Base-by-base conservation (phyloP, 164 flowering plant species). In the Echeveria elegans region DNA sequence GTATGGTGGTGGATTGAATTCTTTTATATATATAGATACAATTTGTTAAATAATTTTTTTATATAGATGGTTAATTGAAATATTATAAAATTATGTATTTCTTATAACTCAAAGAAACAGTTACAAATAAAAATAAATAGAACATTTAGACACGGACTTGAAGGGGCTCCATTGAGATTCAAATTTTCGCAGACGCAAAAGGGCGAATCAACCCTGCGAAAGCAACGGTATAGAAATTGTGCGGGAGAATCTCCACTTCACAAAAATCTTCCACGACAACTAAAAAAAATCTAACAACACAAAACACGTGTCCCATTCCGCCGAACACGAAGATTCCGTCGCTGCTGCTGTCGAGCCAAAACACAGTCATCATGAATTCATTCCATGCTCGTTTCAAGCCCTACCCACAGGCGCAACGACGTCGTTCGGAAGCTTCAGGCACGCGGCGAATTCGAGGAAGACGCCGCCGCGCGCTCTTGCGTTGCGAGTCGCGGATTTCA, bases 231-330 rank as follows among this genome's bases (percentile, higher is more conserved):
- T n/a, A n/a, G n/a, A n/a, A n/a, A n/a, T n/a, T n/a, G n/a, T n/a
- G n/a, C n/a, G 61, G 32, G 61, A 56, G 61, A 56, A 56, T 56
- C 61, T 56, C 61, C 19, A 56, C 61, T 32, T 56, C 61, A 56
- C 61, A 56, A 56, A 56, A 26, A 8, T 56, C 61, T 48, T 1
- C 41, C 41, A 38, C 41, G 12, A 10, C 41, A 36, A 21, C 58
- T n/a, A n/a, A 53, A 53, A 53, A 40, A 40, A 53, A 53, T 53
- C 60, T 53, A 56, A 30, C 24, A 28, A 56, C 32, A 56, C n/a
- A 56, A 56, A 56, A 29, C 30, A 4, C 31, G 28, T 26, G 31
- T 12, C 4, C 30, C 28, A 53, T 12, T 38, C 41, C 41, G 41
- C 12, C 41, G 12, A 43, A 43, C 47, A 43, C 11, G 47, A 43